phyloP scores from a whole-genome alignment of 495 filamentous ascomycete genomes.

The Neurospora sp. region DNA sequence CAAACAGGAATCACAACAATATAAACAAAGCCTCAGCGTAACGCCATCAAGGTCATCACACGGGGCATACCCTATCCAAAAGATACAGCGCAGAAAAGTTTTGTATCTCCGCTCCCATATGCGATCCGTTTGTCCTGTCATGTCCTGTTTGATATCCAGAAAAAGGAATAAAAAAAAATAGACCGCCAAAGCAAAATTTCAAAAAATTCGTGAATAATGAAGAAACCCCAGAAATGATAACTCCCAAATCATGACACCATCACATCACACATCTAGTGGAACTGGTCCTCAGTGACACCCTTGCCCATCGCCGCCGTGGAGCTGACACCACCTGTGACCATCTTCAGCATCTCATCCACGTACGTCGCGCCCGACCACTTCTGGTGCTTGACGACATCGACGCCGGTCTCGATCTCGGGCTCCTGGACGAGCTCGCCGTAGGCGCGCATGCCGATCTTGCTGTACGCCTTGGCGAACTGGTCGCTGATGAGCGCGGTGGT shows the following conservation, averaged over 20 bases:
- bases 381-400: constrained; percentile 97
- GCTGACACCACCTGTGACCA: constrained; percentile 90
- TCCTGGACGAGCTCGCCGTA: constrained; percentile 96
- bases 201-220: not conserved
- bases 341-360: constrained; percentile 87
- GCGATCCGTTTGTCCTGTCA: not conserved
- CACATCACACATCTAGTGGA: constrained; percentile 34
- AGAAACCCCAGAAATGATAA: not conserved
- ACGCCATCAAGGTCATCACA: not conserved
- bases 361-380: constrained; percentile 97
- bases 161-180: not conserved
- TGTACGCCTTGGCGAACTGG: constrained; percentile 76
- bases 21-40: not conserved
- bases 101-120: not conserved
- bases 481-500: constrained; percentile 86
- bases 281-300: constrained; percentile 97
- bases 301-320: constrained; percentile 92
- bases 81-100: not conserved
- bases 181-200: not conserved
- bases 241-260: not conserved
- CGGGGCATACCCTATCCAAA: not conserved
- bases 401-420: constrained; percentile 81
- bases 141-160: not conserved
- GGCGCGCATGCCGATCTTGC: constrained; percentile 79
- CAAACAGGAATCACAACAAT: not conserved